Percentiles rank a stretch among this genome's conserved stretches.
These are phyloP conservation scores for Herpetospermum pedunculosum DNA, from an alignment of 306 rosid species.

Conservation along the genomic window DNA sequence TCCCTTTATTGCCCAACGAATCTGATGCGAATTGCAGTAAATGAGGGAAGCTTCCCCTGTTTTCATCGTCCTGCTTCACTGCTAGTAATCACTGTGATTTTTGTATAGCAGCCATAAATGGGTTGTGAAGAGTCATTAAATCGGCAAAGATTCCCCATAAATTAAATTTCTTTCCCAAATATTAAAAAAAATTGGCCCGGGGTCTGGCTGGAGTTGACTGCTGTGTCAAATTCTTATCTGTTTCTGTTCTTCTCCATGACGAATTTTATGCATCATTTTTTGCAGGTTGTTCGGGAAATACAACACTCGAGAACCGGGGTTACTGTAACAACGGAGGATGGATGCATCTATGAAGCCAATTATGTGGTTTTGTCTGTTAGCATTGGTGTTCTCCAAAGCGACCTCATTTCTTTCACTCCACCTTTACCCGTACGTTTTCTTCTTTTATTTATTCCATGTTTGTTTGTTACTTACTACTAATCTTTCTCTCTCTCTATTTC, in stretches of 20 bases:
- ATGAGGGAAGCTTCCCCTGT: constrained; percentile 12
- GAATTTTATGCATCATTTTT: constrained; percentile 23
- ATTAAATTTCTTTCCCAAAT: constrained; percentile 9
- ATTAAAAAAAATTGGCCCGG: constrained; percentile 11
- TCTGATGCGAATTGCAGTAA: constrained; percentile 19
- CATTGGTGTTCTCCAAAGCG: constrained; percentile 91
- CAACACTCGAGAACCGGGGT: constrained; percentile 82
- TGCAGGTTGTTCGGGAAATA: constrained; percentile 83
- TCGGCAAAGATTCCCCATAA: constrained; percentile 16
- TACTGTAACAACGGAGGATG: constrained; percentile 80
- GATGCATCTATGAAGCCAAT: constrained; percentile 59
- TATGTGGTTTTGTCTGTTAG: constrained; percentile 84
- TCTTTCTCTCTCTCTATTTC: not conserved
- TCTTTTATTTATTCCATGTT: not conserved
- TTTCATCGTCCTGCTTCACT: constrained; percentile 7
- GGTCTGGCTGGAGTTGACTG: constrained; percentile 26
- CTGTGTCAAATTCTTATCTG: not conserved
- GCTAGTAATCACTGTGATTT: constrained; percentile 1
- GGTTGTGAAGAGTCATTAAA: not conserved
- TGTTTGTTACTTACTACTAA: not conserved
- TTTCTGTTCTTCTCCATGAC: not conserved
- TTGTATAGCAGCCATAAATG: constrained; percentile 13
- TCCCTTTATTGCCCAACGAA: constrained; percentile 18
- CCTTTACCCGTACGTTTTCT: constrained; percentile 70
- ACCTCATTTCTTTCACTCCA: constrained; percentile 74